A percentile compares a stretch with the other conserved stretches of the same genome.
Conservation (phyloP, 1,284 basidiomycete species). For the Sutorius eximius region DNA sequence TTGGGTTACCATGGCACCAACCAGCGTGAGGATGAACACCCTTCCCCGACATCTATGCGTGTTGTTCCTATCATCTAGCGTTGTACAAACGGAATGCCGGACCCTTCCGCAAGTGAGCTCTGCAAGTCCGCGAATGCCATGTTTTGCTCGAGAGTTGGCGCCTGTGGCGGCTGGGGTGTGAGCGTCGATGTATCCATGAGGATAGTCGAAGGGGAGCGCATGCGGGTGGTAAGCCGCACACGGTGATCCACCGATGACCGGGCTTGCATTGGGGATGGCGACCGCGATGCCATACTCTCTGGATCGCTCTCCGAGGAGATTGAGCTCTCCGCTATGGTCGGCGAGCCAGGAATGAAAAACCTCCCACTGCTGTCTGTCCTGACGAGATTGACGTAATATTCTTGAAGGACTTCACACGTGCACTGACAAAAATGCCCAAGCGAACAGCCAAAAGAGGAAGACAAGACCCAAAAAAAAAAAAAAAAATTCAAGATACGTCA, state of each 20-base stretch:
- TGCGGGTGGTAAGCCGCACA: constrained; percentile 18
- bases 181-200: constrained; percentile 53
- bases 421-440: constrained; percentile 47
- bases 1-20: constrained; percentile 7
- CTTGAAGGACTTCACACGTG: constrained; percentile 76
- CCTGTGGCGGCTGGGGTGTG: constrained; percentile 46
- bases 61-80: constrained; percentile 9
- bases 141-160: constrained; percentile 75
- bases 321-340: constrained; percentile 8
- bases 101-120: constrained; percentile 37
- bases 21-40: not conserved
- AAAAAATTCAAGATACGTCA: constrained; percentile 26
- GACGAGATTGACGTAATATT: constrained; percentile 83
- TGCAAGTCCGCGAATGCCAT: constrained; percentile 76
- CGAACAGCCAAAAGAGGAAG: constrained; percentile 2
- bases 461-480: not conserved
- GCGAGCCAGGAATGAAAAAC: constrained; percentile 52
- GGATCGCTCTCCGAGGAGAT: constrained; percentile 50
- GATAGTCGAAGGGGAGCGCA: constrained; percentile 39
- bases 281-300: constrained; percentile 57
- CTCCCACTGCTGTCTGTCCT: constrained; percentile 66
- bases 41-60: not conserved
- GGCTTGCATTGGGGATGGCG: constrained; percentile 47
- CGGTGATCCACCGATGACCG: constrained; percentile 13
- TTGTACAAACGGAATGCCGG: constrained; percentile 10